Base-by-base conservation (phyloP, 176 grass and related monocot species). In the Poa annua region DNA sequence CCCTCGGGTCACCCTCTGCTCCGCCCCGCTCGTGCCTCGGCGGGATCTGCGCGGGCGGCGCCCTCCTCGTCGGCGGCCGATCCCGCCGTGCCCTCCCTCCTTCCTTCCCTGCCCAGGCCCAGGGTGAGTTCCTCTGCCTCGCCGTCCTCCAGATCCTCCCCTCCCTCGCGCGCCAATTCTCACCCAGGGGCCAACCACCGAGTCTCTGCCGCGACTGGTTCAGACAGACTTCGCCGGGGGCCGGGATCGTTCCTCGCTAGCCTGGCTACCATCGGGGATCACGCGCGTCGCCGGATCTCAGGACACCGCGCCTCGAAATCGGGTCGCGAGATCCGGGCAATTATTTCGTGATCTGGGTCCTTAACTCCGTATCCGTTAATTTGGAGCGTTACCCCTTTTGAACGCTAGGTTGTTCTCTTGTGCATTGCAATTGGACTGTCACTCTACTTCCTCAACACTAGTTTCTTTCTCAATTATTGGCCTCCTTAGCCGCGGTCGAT, bases 221-320 rank as follows among this genome's bases (percentile, higher is more conserved):
- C 10, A 3, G 8, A 0, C 17, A 0, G 34, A 2, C 33, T 13
- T 7, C 44, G 41, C 41, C 41, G 7, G 41, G 6, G 41, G 63
- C 10, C 19, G 71, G 71, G 71, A 74, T 74, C 71, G 71, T 51
- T 7, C n/a, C n/a, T n/a, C n/a, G n/a, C n/a, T n/a, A n/a, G n/a
- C n/a, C 29, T 29, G 2, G 71, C 6, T 0, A 74, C 14, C 25
- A 74, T 51, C 71, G 8, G 15, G 45, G 71, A 74, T 51, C 71
- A n/a, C n/a, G n/a, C n/a, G 19, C 5, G 45, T 25, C 15, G 24
- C 15, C 71, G 71, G 71, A 74, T 74, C 71, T 66, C 6, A 35
- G 1, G 20, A 7, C 2, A 26, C 3, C 59, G 59, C 39, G 45
- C 8, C 44, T 5, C 14, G 14, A 0, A 48, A 29, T 29, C 29